Base-by-base conservation (phyloP, 2,329 filamentous ascomycete genomes). In the Aspergillus phoenicis region DNA sequence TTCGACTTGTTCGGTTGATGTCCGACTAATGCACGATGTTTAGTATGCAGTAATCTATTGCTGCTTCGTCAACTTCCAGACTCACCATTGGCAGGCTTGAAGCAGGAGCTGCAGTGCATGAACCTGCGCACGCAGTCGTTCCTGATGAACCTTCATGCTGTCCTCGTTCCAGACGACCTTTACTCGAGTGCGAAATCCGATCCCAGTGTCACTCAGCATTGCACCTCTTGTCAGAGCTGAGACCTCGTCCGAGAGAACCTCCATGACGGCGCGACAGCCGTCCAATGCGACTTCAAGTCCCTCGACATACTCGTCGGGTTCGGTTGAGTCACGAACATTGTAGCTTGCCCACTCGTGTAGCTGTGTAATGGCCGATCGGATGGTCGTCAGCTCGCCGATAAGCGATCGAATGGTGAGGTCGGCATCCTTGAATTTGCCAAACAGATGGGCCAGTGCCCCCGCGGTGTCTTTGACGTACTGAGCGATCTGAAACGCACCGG, bases 1-100 rank as follows among this genome's bases (percentile, higher is more conserved):
- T 26, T 71, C 69, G 24, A 73, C 60, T 63, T 78, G 76, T 55
- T 77, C 75, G 8, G 71, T 66, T 2, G 71, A 68, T 5, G 74
- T 70, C 52, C 70, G 73, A 61, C 73, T 76, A 58, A 30, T 59
- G 20, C 15, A 43, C 52, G 13, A 17, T 22, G 15, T 53, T 39
- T 53, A 59, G 55, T 36, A 47, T 47, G 17, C 17, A 43, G 57
- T 24, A 20, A 33, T 17, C 2, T 39, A n/a, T 45, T 26, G 33
- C 15, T 36, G n/a, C 17, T 24, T 13, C 33, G 55, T 33, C 22
- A 51, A 2, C 24, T 49, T n/a, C 11, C 5, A 65, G 22, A 11
- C 68, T 66, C 56, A 78, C 76, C 75, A 77, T 67, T 77, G 74
- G 49, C 72, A 75, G 33, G 74, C 75, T 59, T 78, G 74, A 22